Evolutionary conservation across 2,329 filamentous ascomycete species (phyloP), one percentile per base, ranked within the genome.

Genomic region (Epichloe baconii): DNA sequence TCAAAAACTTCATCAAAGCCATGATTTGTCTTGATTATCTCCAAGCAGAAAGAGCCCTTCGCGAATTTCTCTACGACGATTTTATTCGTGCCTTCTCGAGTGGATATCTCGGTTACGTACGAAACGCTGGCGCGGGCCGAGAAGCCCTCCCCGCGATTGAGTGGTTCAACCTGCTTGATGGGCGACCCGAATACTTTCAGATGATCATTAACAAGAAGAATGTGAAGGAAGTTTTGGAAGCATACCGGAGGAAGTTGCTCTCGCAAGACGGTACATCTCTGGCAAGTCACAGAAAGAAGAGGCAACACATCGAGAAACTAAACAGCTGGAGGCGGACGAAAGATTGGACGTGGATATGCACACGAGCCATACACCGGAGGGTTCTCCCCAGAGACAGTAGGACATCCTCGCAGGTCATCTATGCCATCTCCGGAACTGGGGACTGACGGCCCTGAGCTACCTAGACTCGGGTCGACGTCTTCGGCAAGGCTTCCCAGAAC

Each of bases 51-150:
- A 61, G 62, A 8, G 48, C 56, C 4, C 57, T 77, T 17, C 64
- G 68, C 12, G 66, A 68, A 23, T 74, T 64, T 49, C 58, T 77
- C 0, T 79, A 71, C 53, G 77, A 80, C 55, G 77, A 79, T 50
- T 76, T 78, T 49, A 69, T 80, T 34, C 63, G 70, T 7, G 59
- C 62, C 2, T 78, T 72, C 48, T 64, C 68, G 2, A 59, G 59
- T 1, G 66, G 69, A 1, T 80, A 70, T 54, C 54, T 68, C 6
- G 54, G 58, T 0, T 77, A 78, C 50, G 65, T 72, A 23, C 50
- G 58, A 2, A 56, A 57, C 3, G 51, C 60, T 1, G 57, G 61
- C 5, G 53, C 54, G 3, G 55, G 54, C 2, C 58, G 59, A 21
- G 58, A 64, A 21, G 55, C 65, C 0, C 62, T 71, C 8, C 61